A percentile compares a stretch with the other conserved stretches of the same genome.
These are phyloP conservation scores for Phyllosticta citriasiana DNA, from an alignment of 2,329 filamentous ascomycete genomes.

Conservation along the genomic window DNA sequence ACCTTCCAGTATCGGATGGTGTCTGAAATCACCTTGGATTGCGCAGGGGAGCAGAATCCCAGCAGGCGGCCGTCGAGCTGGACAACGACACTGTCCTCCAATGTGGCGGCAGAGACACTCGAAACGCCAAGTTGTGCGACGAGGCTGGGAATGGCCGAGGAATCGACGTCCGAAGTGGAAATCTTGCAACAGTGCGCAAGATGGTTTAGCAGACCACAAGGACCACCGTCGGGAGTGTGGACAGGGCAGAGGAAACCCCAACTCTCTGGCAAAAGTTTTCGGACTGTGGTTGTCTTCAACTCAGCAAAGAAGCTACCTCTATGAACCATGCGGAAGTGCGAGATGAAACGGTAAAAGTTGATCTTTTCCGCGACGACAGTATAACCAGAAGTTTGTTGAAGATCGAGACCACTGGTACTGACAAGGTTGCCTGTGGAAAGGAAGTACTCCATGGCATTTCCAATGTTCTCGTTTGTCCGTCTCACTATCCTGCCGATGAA, in stretches of 20 bases:
- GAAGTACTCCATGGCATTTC: slow-evolving; percentile 84
- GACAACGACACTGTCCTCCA: slow-evolving; percentile 76
- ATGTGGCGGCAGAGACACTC: slow-evolving; percentile 63
- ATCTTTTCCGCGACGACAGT: slow-evolving; percentile 97
- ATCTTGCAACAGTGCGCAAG: slow-evolving; percentile 91
- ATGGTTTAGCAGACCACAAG: slow-evolving; percentile 91
- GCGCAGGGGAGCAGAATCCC: slow-evolving; percentile 79
- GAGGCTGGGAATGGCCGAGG: slow-evolving; percentile 61
- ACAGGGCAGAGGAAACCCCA: slow-evolving; percentile 98
- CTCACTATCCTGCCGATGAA: slow-evolving; percentile 70
- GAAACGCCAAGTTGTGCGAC: slow-evolving; percentile 72
- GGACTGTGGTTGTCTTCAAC: slow-evolving; percentile 90
- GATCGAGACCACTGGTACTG: slow-evolving; percentile 81
- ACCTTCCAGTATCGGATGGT: slow-evolving; percentile 94
- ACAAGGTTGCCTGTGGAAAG: slow-evolving; percentile 89
- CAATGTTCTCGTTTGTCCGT: slow-evolving; percentile 80
- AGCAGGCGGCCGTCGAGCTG: slow-evolving; percentile 85
- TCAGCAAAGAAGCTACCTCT: slow-evolving; percentile 98
- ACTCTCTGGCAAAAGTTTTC: slow-evolving; percentile 89
- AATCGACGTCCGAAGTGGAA: slow-evolving; percentile 64
- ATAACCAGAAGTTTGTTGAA: slow-evolving; percentile 91
- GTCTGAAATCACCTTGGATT: slow-evolving; percentile 72
- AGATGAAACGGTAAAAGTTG: slow-evolving; percentile 97
- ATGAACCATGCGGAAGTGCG: slow-evolving; percentile 98
- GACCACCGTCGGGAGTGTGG: slow-evolving; percentile 91